phyloP scores from a whole-genome alignment of 768 basidiomycete species.

The Naganishia onofrii region DNA sequence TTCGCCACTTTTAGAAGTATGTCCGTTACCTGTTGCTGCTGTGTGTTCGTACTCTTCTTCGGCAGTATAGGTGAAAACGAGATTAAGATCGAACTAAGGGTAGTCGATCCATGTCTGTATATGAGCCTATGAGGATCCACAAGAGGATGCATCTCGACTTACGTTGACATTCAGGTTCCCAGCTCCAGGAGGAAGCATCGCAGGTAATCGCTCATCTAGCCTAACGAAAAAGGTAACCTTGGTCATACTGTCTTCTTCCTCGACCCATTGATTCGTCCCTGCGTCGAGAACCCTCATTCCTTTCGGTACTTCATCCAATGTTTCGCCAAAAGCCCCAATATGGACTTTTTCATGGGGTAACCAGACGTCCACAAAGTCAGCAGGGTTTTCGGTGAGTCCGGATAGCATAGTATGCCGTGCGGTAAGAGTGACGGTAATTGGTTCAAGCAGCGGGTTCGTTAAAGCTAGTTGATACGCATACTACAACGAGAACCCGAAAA shows the following conservation, averaged over 20 bases:
- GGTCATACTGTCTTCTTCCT: conserved; percentile 23
- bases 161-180: background rate
- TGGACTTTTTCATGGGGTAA: background rate
- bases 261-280: background rate
- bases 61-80: conserved; percentile 19
- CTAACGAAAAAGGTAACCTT: conserved; percentile 9
- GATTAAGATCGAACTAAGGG: conserved; percentile 17
- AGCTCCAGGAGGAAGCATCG: background rate
- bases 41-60: conserved; percentile 17
- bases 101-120: background rate
- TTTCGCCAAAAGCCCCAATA: conserved; percentile 10
- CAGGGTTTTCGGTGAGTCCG: background rate
- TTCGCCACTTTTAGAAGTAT: background rate
- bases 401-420: conserved; percentile 48
- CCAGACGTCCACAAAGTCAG: conserved; percentile 2
- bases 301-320: background rate
- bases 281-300: background rate
- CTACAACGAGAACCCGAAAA: conserved; percentile 4
- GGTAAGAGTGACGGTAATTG: conserved; percentile 84
- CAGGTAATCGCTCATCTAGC: background rate
- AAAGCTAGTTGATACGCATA: conserved; percentile 87
- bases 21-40: background rate
- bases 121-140: background rate
- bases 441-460: conserved; percentile 93
- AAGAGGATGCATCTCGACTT: background rate